These are phyloP conservation scores for Trichoderma semiorbis DNA, from an alignment of 2,329 filamentous ascomycete genomes.

Conservation along the genomic window DNA sequence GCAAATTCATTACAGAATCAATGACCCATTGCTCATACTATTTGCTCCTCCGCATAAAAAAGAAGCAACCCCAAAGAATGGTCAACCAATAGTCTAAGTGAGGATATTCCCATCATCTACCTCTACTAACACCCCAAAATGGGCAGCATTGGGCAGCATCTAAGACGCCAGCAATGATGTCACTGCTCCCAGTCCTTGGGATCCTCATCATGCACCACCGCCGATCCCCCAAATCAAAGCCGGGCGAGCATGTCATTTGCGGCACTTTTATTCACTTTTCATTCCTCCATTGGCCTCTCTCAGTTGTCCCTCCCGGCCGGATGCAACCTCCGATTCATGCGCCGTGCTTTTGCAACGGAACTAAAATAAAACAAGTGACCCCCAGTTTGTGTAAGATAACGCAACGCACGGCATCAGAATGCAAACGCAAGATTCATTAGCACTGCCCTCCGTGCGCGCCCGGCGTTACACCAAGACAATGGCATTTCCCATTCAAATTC, in stretches of 20 bases:
- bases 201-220: neutral
- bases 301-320: neutral
- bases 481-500: neutral
- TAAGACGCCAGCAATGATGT: neutral
- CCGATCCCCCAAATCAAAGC: conserved; percentile 4
- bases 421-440: neutral
- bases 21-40: neutral
- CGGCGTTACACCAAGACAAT: neutral
- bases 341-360: neutral
- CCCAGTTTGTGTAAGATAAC: neutral
- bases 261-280: neutral
- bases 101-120: neutral
- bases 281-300: neutral
- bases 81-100: neutral
- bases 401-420: neutral
- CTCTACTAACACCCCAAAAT: neutral
- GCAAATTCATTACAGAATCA: neutral
- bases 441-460: neutral
- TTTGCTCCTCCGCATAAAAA: neutral
- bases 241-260: neutral
- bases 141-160: neutral
- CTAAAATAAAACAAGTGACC: neutral
- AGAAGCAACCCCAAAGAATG: neutral
- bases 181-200: neutral
- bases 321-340: neutral